These are phyloP conservation scores for Trichosporon coremiiforme DNA, from an alignment of 1,284 basidiomycete genomes.

Conservation along the genomic window DNA sequence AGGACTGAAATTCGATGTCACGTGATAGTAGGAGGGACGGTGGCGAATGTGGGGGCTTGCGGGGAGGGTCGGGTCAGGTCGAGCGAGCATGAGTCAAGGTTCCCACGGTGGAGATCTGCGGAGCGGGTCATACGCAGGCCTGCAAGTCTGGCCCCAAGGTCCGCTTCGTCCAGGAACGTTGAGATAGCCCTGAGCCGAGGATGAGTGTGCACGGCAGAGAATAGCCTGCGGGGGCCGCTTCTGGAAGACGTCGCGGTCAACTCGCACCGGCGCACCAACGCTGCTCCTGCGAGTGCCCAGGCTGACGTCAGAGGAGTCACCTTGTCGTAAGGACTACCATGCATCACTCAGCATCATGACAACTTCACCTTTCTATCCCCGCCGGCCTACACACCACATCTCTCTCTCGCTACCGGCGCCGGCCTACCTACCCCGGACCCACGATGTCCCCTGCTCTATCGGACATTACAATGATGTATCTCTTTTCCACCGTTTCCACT, in stretches of 20 bases:
- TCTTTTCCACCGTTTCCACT: slow-evolving; percentile 10
- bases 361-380: background rate
- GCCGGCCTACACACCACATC: background rate
- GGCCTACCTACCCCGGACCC: background rate
- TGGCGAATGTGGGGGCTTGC: background rate
- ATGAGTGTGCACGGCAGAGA: background rate
- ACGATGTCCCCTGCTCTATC: too few species aligned
- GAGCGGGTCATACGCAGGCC: background rate
- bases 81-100: background rate
- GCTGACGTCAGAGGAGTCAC: background rate
- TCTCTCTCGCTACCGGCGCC: background rate
- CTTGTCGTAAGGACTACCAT: background rate
- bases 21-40: background rate
- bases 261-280: too few species aligned
- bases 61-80: too few species aligned
- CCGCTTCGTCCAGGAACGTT: background rate
- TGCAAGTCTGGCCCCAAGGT: background rate
- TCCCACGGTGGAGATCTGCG: background rate
- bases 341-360: slow-evolving; percentile 7
- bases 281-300: background rate
- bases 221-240: too few species aligned
- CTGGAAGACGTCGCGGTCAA: too few species aligned
- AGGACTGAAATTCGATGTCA: slow-evolving; percentile 17
- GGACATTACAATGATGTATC: background rate
- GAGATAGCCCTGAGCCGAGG: slow-evolving; percentile 1